Percentiles rank a stretch among this genome's conserved stretches.
Conservation (phyloP, 768 basidiomycete genomes). For the Podaxis carcinomalis region DNA sequence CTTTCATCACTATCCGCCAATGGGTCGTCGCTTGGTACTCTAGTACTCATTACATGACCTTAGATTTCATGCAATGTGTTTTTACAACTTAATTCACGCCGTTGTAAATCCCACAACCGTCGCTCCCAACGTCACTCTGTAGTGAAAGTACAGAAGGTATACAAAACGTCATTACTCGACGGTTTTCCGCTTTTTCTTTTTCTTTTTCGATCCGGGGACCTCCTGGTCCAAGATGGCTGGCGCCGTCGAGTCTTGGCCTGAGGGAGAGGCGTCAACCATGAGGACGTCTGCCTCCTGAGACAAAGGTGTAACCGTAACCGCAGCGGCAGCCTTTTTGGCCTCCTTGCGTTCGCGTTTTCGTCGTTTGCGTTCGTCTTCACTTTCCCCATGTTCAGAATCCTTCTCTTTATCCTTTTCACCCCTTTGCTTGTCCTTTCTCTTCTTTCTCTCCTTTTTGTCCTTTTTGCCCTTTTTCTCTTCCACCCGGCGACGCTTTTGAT, state of each 20-base stretch:
- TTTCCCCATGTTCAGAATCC: not conserved
- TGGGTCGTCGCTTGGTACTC: not conserved
- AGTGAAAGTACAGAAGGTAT: not conserved
- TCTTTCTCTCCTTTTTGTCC: slow-evolving; percentile 5
- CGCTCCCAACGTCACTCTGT: not conserved
- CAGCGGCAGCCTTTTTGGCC: slow-evolving; percentile 5
- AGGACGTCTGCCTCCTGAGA: not conserved
- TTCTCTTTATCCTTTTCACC: slow-evolving; percentile 9
- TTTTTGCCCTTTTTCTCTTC: slow-evolving; percentile 14
- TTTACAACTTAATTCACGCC: not conserved
- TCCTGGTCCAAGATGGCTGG: not conserved
- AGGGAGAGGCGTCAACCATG: not conserved
- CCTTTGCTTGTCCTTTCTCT: slow-evolving; percentile 18
- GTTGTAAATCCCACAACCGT: not conserved
- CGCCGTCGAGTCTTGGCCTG: not conserved
- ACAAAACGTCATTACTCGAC: not conserved
- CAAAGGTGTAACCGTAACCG: not conserved
- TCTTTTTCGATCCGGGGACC: slow-evolving; percentile 8
- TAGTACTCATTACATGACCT: not conserved
- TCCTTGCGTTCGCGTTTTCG: slow-evolving; percentile 8
- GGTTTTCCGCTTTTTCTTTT: slow-evolving; percentile 17
- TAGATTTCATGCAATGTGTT: not conserved
- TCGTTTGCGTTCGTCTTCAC: slow-evolving; percentile 10
- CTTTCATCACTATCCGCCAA: not conserved
- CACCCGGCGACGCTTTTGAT: slow-evolving; percentile 13